These are phyloP conservation scores for Aspergillus sp. DNA, from an alignment of 2,329 filamentous ascomycete species.

Conservation along the genomic window DNA sequence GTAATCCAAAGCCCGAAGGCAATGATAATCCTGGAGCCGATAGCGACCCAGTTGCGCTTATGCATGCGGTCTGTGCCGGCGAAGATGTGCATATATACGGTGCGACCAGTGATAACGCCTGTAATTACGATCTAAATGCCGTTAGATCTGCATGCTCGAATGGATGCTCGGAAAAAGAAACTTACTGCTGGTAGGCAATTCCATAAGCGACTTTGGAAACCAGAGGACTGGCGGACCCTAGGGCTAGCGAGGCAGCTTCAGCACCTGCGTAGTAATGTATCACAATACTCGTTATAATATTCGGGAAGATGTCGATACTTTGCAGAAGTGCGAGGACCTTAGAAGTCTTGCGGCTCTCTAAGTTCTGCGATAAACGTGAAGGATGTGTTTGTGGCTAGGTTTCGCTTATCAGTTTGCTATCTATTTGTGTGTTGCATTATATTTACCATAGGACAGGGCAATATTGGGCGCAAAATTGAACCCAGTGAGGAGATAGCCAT, in stretches of 20 bases:
- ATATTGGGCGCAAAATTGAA: background rate
- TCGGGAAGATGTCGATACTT: conserved; percentile 52
- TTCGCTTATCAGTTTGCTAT: too few relatives aligned
- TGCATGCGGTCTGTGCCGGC: conserved; percentile 46
- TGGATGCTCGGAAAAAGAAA: too few relatives aligned
- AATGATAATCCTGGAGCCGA: conserved; percentile 49
- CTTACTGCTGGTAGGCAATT: conserved; percentile 56
- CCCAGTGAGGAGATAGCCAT: background rate
- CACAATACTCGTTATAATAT: conserved; percentile 57
- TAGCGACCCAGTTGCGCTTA: conserved; percentile 40
- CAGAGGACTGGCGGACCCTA: conserved; percentile 50
- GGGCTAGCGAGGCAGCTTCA: conserved; percentile 55
- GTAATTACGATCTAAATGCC: too few relatives aligned
- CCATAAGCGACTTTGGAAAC: conserved; percentile 60
- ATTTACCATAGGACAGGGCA: background rate
- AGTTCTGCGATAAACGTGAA: conserved; percentile 60
- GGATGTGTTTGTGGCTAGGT: conserved; percentile 57
- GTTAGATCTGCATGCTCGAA: too few relatives aligned
- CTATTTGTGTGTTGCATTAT: background rate
- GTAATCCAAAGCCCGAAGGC: conserved; percentile 48
- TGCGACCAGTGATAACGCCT: conserved; percentile 55
- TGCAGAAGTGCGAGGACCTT: conserved; percentile 58
- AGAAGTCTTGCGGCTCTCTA: conserved; percentile 51
- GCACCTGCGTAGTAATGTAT: conserved; percentile 60
- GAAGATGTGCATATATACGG: conserved; percentile 57